Percentiles rank a stretch among this genome's conserved stretches.
These are phyloP conservation scores for Glycine soja DNA, from an alignment of 306 rosid genomes.

Conservation along the genomic window DNA sequence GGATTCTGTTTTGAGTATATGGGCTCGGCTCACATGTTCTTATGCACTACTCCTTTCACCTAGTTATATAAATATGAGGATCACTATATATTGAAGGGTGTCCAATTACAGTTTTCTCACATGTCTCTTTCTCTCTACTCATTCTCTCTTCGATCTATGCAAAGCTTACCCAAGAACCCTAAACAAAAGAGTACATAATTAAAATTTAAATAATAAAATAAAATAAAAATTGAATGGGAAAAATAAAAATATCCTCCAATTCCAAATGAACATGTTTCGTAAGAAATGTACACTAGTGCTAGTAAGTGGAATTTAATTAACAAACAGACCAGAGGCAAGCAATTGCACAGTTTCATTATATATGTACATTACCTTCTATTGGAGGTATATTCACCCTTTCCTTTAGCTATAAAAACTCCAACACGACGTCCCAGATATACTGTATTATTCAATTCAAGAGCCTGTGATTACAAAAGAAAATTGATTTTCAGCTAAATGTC, in stretches of 20 bases:
- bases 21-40: no score
- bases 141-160: not conserved
- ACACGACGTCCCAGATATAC: conserved; percentile 31
- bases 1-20: no score
- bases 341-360: not conserved
- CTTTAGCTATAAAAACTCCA: conserved; percentile 37
- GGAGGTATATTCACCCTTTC: conserved; percentile 27
- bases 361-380: conserved; percentile 51
- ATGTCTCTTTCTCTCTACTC: not conserved
- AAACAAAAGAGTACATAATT: not conserved
- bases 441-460: conserved; percentile 49
- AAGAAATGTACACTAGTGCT: not conserved
- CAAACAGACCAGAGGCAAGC: not conserved
- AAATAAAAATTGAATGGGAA: no score
- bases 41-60: no score
- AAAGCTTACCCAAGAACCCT: conserved; percentile 15
- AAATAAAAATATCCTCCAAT: not conserved
- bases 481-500: conserved; percentile 8
- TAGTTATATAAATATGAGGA: no score
- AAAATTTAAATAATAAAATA: no score
- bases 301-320: not conserved
- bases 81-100: no score
- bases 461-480: conserved; percentile 39
- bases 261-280: not conserved
- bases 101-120: no score